phyloP scores from a whole-genome alignment of 257 asterid species.

The Cordia subcordata region DNA sequence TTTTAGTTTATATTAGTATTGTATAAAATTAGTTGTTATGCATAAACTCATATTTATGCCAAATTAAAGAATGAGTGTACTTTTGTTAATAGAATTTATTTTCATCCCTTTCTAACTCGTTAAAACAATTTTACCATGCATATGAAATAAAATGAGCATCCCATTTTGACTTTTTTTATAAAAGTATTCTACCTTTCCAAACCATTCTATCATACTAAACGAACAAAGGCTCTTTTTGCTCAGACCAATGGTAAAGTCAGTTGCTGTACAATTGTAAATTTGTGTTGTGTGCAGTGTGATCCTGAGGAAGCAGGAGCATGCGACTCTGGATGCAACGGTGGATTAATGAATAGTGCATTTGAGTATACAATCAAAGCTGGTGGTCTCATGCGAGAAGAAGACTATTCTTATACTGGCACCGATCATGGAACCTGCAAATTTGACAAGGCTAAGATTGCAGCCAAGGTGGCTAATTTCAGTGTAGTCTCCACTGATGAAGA shows the following conservation, averaged over 20 bases:
- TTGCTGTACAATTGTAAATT: background rate
- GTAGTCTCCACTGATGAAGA: slow-evolving; percentile 80
- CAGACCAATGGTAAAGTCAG: background rate
- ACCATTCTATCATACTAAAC: too few species aligned
- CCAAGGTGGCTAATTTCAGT: slow-evolving; percentile 86
- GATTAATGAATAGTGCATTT: slow-evolving; percentile 86
- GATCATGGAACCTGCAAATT: slow-evolving; percentile 69
- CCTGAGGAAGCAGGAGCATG: slow-evolving; percentile 73
- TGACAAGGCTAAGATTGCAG: slow-evolving; percentile 67
- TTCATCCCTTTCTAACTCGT: too few species aligned
- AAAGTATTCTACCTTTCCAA: too few species aligned
- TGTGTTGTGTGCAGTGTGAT: slow-evolving; percentile 55
- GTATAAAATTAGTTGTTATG: too few species aligned
- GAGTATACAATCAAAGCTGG: slow-evolving; percentile 81
- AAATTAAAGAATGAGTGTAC: too few species aligned
- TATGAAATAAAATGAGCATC: too few species aligned
- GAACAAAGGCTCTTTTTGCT: too few species aligned
- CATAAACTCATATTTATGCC: too few species aligned
- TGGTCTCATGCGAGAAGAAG: slow-evolving; percentile 82
- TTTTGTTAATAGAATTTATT: too few species aligned
- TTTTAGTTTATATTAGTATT: too few species aligned
- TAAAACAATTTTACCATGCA: too few species aligned
- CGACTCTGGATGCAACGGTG: slow-evolving; percentile 86
- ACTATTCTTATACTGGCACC: slow-evolving; percentile 81
- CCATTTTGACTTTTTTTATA: too few species aligned